Base-by-base conservation (phyloP, 2,329 filamentous ascomycete species). In the Ophiostoma tasmaniense region DNA sequence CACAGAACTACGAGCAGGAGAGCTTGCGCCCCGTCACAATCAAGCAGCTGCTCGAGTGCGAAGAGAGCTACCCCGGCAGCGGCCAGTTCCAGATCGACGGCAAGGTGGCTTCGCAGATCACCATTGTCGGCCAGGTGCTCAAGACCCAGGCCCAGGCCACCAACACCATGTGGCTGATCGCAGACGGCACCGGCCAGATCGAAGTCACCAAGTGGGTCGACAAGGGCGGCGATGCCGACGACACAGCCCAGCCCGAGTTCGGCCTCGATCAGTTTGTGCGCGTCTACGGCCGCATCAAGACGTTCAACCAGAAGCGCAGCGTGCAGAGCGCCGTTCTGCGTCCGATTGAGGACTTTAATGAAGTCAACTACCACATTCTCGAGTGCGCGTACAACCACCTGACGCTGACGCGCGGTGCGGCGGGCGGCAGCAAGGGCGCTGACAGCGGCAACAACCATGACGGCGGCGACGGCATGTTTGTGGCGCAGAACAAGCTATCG, bases 1-100 rank as follows among this genome's bases (percentile, higher is more conserved):
- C 42, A 45, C 42, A 45, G 84, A 81, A 82, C 71, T 90, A 90
- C 77, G 84, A 85, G 74, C 91, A 96, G 79, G 92, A 97, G 75
- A 93, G 92, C 25, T 85, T 99, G 67, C 90, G 95, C 62, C 93
- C 95, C 0, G 91, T 97, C 64, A 99, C 95, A 13, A 92, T 98
- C 80, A 97, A 97, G 79, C 95, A 99, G 80, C 86, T 97, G 70
- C 82, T 93, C 76, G 92, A 96, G 72, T 91, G 92, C 72, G 85
- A 90, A 72, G 89, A 92, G 79, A 86, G 89, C 52, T 89, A 90
- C 77, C 87, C 88, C 1, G 83, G 83, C 70, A 87, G 88, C 69
- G 55, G 70, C 62, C 89, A 92, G 45, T 95, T 96, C 84, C 88
- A 88, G 72, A 90, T 98, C 75, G 95, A 98, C 80, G 89, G 88